Percentiles rank a stretch among this genome's conserved stretches.
Conservation (phyloP, 2,329 filamentous ascomycete genomes). For the Colletotrichum liriopes region DNA sequence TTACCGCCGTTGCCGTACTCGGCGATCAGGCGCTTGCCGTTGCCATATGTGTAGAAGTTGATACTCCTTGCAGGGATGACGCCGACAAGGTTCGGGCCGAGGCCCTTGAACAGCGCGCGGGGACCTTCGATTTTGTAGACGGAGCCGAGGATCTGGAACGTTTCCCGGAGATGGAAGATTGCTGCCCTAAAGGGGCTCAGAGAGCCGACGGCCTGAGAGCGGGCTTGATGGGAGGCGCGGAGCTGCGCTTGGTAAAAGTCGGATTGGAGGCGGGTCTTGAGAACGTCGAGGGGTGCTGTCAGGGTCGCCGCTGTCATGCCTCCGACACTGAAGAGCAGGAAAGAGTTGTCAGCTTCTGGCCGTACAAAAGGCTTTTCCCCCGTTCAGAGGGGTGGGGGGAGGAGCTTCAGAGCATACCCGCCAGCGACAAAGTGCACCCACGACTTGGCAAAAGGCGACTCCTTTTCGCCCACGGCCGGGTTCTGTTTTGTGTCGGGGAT, state of each 20-base stretch:
- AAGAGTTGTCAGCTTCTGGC: constrained; percentile 24
- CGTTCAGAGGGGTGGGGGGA: constrained; percentile 4
- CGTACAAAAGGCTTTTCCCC: neutral
- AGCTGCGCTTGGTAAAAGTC: constrained; percentile 94
- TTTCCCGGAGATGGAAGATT: constrained; percentile 85
- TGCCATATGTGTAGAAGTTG: constrained; percentile 95
- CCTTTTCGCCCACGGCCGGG: constrained; percentile 50
- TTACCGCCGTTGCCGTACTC: constrained; percentile 80
- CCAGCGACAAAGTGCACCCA: constrained; percentile 95
- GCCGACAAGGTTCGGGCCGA: constrained; percentile 91
- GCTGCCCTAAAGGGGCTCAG: constrained; percentile 78
- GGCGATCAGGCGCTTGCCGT: constrained; percentile 87
- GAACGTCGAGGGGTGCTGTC: constrained; percentile 93
- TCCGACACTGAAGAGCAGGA: constrained; percentile 72
- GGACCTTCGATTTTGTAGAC: constrained; percentile 88
- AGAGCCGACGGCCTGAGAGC: constrained; percentile 64
- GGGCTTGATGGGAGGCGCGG: constrained; percentile 74
- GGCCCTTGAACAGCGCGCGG: constrained; percentile 91
- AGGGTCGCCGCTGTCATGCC: constrained; percentile 93
- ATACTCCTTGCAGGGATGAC: constrained; percentile 92
- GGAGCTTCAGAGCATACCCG: constrained; percentile 73
- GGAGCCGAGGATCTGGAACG: constrained; percentile 85
- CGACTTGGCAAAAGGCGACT: constrained; percentile 77
- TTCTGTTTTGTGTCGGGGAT: constrained; percentile 59
- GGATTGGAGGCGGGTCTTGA: constrained; percentile 94